Conservation (phyloP, 768 basidiomycete genomes). For the Chalciporus chontae region DNA sequence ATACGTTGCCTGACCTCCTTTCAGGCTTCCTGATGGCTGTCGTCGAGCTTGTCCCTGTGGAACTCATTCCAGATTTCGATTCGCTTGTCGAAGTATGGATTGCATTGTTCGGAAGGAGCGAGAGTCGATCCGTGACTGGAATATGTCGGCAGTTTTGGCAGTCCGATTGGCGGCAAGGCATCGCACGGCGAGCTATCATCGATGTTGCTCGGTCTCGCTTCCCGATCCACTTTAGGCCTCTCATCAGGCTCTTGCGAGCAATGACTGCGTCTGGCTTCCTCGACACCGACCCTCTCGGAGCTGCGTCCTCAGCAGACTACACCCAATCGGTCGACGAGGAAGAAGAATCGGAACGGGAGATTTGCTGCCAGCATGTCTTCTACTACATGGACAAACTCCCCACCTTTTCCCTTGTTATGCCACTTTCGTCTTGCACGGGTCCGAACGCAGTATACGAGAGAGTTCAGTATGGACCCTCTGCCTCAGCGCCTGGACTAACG, state of each 20-base stretch:
- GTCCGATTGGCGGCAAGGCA: constrained; percentile 63
- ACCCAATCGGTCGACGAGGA: constrained; percentile 37
- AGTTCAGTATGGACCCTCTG: constrained; percentile 52
- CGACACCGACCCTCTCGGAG: constrained; percentile 66
- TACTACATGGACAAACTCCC: constrained; percentile 71
- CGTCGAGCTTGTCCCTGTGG: constrained; percentile 70
- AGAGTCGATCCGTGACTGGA: constrained; percentile 54
- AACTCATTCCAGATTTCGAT: constrained; percentile 74
- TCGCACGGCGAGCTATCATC: constrained; percentile 72
- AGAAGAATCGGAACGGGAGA: constrained; percentile 45
- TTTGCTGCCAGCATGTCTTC: constrained; percentile 68
- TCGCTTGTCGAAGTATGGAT: constrained; percentile 74
- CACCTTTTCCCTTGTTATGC: constrained; percentile 73
- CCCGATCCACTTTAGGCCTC: constrained; percentile 70
- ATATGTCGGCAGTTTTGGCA: constrained; percentile 85
- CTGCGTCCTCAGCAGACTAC: constrained; percentile 40
- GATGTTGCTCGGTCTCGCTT: constrained; percentile 82
- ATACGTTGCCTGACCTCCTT: constrained; percentile 34
- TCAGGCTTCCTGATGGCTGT: constrained; percentile 74
- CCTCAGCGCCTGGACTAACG: constrained; percentile 45
- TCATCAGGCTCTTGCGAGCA: constrained; percentile 69
- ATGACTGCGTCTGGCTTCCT: constrained; percentile 77
- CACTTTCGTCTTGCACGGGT: constrained; percentile 57
- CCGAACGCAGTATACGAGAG: constrained; percentile 71
- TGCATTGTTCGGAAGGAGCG: constrained; percentile 72